Conservation (phyloP, 225 moss, liverwort and hornwort genomes). For the Climacium dendroides region DNA sequence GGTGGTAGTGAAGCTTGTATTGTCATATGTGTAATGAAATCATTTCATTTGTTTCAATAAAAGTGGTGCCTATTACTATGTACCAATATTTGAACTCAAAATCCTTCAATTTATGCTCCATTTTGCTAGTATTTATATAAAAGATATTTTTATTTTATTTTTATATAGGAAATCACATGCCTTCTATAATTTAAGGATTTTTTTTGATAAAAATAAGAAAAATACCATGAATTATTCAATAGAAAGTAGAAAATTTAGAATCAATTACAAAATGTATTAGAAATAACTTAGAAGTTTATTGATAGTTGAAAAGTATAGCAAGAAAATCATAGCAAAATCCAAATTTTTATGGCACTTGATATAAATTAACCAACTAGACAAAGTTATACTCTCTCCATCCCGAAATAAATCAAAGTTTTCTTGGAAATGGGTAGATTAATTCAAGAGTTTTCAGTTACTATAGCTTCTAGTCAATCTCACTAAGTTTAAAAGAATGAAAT, state of each 20-base stretch:
- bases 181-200: background rate
- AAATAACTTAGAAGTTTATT: background rate
- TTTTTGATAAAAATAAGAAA: background rate
- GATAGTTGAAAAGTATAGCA: background rate
- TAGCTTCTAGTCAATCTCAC: too few species aligned
- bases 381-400: too few species aligned
- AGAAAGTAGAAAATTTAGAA: background rate
- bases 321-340: background rate
- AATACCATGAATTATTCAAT: background rate
- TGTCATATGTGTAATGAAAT: background rate
- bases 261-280: background rate
- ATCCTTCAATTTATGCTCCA: background rate
- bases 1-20: background rate
- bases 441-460: too few species aligned
- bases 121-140: background rate
- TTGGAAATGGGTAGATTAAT: too few species aligned
- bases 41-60: background rate
- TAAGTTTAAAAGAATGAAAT: too few species aligned
- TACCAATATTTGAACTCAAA: background rate
- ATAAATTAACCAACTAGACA: background rate
- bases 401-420: too few species aligned
- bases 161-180: background rate
- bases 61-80: too few species aligned
- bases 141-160: background rate
- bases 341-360: background rate